Base-by-base conservation (phyloP, 177 flowering plant species). In the Vitis hybrid region DNA sequence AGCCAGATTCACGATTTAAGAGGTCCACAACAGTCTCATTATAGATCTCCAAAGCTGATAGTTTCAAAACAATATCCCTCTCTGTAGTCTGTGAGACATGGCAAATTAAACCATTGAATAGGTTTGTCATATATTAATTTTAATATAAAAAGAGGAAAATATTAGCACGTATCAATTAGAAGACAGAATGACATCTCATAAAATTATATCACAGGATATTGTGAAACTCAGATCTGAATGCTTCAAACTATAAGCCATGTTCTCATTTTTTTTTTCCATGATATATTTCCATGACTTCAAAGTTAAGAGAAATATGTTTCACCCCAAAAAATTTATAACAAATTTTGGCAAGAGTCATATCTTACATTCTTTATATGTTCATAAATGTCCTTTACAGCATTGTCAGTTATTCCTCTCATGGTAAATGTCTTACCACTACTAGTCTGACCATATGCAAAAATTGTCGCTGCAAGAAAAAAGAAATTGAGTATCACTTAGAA, bases 371-470 rank as follows among this genome's bases (percentile, higher is more conserved):
- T 60, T 49, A 90, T 88, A 77, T 83, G 82, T 49, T 83, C 81
- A 75, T 77, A 90, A 13, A 90, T 90, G 79, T 90, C 94, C 56
- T 73, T 84, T 18, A 88, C 65, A 56, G 85, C 89, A 77, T 79
- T 76, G 60, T 88, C 92, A 32, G 89, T 77, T 62, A 90, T 84
- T 59, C 92, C 94, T 75, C 85, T 85, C 94, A 90, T 90, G 65
- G 94, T 90, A 76, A 63, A 85, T 70, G 94, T 88, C 79, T 88
- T 88, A 8, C 92, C 94, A 77, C 94, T 89, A 67, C 94, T 84
- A 58, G 94, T 89, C 74, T 89, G 94, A 67, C 94, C 94, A 63
- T 88, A 90, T 4, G 94, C 92, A 79, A 90, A 90, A 32, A 90
- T 85, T n/a, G 94, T 90, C 9, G 94, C 94, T 88, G 83, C 75